A percentile compares a stretch with the other conserved stretches of the same genome.
These are phyloP conservation scores for Rhodotorula sp. DNA, from an alignment of 1,284 basidiomycete species.

Conservation along the genomic window DNA sequence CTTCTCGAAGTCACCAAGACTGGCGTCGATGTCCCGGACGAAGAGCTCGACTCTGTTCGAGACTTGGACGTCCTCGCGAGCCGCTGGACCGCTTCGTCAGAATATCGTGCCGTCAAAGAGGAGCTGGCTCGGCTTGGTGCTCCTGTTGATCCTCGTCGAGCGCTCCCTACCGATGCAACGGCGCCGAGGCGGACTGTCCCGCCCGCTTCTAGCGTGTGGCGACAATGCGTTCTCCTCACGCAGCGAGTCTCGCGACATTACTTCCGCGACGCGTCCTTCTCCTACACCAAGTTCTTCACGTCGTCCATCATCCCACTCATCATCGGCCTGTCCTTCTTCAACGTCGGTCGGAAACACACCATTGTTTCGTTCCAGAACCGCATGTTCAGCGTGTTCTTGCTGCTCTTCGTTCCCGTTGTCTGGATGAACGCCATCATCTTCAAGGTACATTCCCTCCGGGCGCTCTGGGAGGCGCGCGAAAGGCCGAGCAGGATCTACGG, in stretches of 20 bases:
- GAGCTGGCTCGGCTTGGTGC: slow-evolving; percentile 51
- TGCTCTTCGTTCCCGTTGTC: slow-evolving; percentile 43
- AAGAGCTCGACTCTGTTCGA: slow-evolving; percentile 35
- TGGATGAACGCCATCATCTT: slow-evolving; percentile 51
- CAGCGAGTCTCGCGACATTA: slow-evolving; percentile 61
- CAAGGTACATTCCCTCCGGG: slow-evolving; percentile 40
- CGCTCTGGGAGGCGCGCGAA: slow-evolving; percentile 42
- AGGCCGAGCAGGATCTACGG: slow-evolving; percentile 60
- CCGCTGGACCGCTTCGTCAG: slow-evolving; percentile 37
- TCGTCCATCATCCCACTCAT: slow-evolving; percentile 52
- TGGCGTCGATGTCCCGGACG: slow-evolving; percentile 53
- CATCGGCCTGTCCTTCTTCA: slow-evolving; percentile 61
- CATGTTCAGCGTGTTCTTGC: slow-evolving; percentile 66
- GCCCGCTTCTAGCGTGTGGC: slow-evolving; percentile 53
- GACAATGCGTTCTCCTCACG: slow-evolving; percentile 58
- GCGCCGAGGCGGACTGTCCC: not conserved
- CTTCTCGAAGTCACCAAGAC: slow-evolving; percentile 64
- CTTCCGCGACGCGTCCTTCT: slow-evolving; percentile 68
- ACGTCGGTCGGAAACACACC: slow-evolving; percentile 53
- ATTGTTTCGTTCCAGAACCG: slow-evolving; percentile 69
- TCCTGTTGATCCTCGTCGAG: slow-evolving; percentile 42
- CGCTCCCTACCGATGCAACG: not conserved
- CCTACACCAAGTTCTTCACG: slow-evolving; percentile 67
- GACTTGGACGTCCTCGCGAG: slow-evolving; percentile 21
- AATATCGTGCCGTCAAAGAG: slow-evolving; percentile 50